phyloP scores from a whole-genome alignment of 495 filamentous ascomycete genomes.

The Aspergillus biplanus region DNA sequence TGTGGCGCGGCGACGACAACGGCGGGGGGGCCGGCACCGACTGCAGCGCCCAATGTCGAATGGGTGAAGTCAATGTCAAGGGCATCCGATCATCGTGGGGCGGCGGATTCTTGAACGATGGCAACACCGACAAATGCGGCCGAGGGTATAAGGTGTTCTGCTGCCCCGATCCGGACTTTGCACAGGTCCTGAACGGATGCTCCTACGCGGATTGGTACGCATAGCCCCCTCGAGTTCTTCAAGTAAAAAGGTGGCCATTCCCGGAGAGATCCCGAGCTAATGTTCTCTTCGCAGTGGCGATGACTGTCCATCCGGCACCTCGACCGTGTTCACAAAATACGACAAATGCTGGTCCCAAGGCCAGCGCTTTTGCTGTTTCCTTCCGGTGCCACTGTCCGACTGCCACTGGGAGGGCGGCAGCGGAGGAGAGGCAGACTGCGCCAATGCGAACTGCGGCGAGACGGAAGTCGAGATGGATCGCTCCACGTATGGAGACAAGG shows the following conservation, averaged over 20 bases:
- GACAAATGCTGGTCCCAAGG: constrained; percentile 3
- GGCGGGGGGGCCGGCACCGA: neutral
- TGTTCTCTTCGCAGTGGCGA: constrained; percentile 1
- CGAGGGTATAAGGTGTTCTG: constrained; percentile 3
- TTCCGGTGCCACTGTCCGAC: neutral
- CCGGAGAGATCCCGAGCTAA: neutral
- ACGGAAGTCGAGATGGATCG: constrained; percentile 6
- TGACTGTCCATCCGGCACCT: neutral
- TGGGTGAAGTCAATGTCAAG: constrained; percentile 5
- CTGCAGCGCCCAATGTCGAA: neutral
- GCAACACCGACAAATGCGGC: constrained; percentile 1
- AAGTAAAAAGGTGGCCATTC: neutral
- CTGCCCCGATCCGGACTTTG: constrained; percentile 3
- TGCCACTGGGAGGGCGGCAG: constrained; percentile 1
- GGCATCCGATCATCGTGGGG: constrained; percentile 5
- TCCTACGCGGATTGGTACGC: constrained; percentile 1
- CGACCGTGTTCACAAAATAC: constrained; percentile 5
- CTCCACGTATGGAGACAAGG: constrained; percentile 2
- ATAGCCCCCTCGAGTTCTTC: neutral
- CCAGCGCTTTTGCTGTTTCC: neutral
- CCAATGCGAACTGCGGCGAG: constrained; percentile 3
- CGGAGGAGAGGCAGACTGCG: neutral
- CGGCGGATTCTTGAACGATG: constrained; percentile 5
- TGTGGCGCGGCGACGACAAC: constrained; percentile 2
- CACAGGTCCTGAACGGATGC: neutral